Evolutionary conservation across 2,329 filamentous ascomycete species (phyloP).

Genomic region (Colletotrichum paranaense): DNA sequence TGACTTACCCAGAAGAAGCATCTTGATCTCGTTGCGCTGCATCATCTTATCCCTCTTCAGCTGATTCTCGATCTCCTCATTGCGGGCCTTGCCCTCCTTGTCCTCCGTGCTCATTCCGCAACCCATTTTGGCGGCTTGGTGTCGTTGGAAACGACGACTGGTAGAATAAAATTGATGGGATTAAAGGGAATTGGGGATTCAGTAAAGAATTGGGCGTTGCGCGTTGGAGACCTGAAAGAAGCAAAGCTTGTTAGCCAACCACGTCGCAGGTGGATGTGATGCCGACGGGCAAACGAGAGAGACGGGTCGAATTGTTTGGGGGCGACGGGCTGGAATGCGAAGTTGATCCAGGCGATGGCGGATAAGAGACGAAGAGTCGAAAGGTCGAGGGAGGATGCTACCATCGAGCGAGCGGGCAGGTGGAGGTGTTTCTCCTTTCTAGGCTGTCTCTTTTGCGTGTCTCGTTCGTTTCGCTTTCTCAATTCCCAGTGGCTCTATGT

Average conservation of each 20-base stretch:
- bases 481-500: conserved; percentile 19
- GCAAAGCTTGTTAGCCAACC: conserved; percentile 25
- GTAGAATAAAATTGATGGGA: conserved; percentile 22
- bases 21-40: conserved; percentile 99
- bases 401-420: neutral
- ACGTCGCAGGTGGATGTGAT: conserved; percentile 15
- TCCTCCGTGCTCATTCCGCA: conserved; percentile 99
- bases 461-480: conserved; percentile 24
- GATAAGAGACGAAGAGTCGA: conserved; percentile 11
- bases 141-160: conserved; percentile 26
- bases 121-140: conserved; percentile 81
- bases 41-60: conserved; percentile 98
- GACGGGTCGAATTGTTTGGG: conserved; percentile 16
- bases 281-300: conserved; percentile 16
- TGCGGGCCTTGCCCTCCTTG: conserved; percentile 99
- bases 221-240: conserved; percentile 14
- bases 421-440: neutral
- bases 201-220: conserved; percentile 8
- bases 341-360: conserved; percentile 12
- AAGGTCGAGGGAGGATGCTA: conserved; percentile 12
- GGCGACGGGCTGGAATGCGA: conserved; percentile 30
- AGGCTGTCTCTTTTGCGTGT: conserved; percentile 25
- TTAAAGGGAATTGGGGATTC: conserved; percentile 27
- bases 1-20: conserved; percentile 89
- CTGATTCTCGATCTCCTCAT: conserved; percentile 99